Evolutionary conservation across 192 early-diverging fungal genomes (phyloP), one percentile per base, ranked within the genome.

Genomic region (Backusella sp.): DNA sequence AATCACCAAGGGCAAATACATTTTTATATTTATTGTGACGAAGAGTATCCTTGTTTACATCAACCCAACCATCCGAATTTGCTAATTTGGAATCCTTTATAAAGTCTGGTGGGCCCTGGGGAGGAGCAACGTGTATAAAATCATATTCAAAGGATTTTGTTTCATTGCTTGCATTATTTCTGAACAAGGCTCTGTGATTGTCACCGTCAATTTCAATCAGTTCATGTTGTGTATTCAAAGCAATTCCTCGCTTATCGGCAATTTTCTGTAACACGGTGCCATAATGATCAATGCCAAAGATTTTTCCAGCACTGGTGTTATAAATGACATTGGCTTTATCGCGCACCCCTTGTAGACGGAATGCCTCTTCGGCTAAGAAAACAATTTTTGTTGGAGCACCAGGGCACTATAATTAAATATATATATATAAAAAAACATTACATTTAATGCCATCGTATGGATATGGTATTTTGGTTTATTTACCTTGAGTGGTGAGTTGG

Each of bases 371-470:
- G 28, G 93, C 92, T 37, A 96, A 84, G 76, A 94, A 96, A 32
- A 91, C 90, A 46, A 95, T 95, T 88, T 96, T 96, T 79, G 92
- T 91, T 34, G 95, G 94, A 0, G 94, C 95, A 59, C 95, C 95
- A 17, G 94, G 92, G 74, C 95, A 96, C 84, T 83, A 71, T 26
- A 17, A 23, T 49, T 49, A 1, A n/a, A 49, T n/a, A 49, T 7
- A 53, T n/a, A n/a, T n/a, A n/a, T n/a, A n/a, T n/a, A n/a, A 56
- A 56, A 59, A 23, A 53, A 44, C 3, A 14, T 7, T 49, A n/a
- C 19, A 49, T 19, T 6, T 6, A 19, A 49, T 19, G 4, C 4
- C 42, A 1, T 44, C 14, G 4, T 44, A 44, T 44, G 5, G 12
- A 17, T 44, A 19, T 49, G 5, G 0, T 49, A 49, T 17, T 49